Evolutionary conservation across 2,329 filamentous ascomycete species (phyloP).

Genomic region (Colletotrichum eleusines): DNA sequence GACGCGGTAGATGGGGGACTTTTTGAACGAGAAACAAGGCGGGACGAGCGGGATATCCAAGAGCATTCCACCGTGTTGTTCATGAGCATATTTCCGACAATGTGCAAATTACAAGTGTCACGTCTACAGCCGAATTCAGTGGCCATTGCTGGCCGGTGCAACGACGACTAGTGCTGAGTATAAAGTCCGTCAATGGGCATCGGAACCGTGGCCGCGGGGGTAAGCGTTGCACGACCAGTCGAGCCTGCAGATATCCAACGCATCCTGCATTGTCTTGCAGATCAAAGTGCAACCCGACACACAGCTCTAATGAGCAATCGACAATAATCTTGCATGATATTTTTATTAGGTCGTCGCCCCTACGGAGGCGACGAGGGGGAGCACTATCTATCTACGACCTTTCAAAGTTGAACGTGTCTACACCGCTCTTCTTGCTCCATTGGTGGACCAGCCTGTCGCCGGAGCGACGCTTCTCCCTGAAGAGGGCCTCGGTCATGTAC

Average conservation of each 20-base stretch:
- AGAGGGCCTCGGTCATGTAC: conserved; percentile 71
- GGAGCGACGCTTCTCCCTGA: conserved; percentile 69
- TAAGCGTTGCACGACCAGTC: neutral
- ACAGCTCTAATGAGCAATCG: neutral
- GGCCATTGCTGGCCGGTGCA: too few relatives aligned
- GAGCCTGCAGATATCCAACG: neutral
- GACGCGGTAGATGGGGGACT: neutral
- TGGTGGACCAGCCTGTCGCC: conserved; percentile 48
- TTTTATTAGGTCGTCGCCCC: neutral
- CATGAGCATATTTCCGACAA: neutral
- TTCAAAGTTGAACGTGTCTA: conserved; percentile 28
- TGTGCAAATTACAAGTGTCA: too few relatives aligned
- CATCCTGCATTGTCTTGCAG: too few relatives aligned
- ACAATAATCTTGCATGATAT: too few relatives aligned
- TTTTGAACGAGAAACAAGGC: neutral
- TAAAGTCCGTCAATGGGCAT: neutral
- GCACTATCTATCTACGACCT: neutral
- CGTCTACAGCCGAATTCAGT: neutral
- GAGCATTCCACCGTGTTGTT: neutral
- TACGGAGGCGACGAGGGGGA: too few relatives aligned
- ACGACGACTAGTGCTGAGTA: neutral
- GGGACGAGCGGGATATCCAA: neutral
- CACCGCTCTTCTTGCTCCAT: conserved; percentile 49
- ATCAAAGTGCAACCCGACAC: too few relatives aligned
- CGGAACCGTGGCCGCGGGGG: neutral